A percentile compares a stretch with the other conserved stretches of the same genome.
phyloP scores from a whole-genome alignment of 2,329 filamentous ascomycete genomes.

The Hypoxylon sp. region DNA sequence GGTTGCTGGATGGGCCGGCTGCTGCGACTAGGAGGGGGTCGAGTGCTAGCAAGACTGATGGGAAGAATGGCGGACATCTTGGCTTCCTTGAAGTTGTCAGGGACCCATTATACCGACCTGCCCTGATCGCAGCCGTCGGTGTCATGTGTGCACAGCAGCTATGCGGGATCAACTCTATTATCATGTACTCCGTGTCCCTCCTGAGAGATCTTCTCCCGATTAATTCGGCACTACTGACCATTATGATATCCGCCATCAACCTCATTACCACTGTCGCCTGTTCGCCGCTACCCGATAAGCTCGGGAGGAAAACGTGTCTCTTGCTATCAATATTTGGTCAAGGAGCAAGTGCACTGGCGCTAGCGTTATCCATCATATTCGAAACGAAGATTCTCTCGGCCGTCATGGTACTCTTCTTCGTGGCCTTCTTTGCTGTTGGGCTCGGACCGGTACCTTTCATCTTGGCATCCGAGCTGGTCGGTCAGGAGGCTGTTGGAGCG shows the following conservation, averaged over 20 bases:
- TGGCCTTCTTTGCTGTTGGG: slow-evolving; percentile 88
- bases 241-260: slow-evolving; percentile 87
- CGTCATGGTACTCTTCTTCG: slow-evolving; percentile 82
- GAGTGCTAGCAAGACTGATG: slow-evolving; percentile 37
- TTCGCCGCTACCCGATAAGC: slow-evolving; percentile 84
- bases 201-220: slow-evolving; percentile 82
- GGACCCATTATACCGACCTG: slow-evolving; percentile 73
- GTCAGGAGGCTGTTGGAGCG: slow-evolving; percentile 87
- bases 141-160: slow-evolving; percentile 95
- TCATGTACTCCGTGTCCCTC: slow-evolving; percentile 97
- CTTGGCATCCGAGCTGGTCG: slow-evolving; percentile 88
- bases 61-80: slow-evolving; percentile 52
- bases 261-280: slow-evolving; percentile 82
- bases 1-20: slow-evolving; percentile 63
- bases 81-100: slow-evolving; percentile 72
- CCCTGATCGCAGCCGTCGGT: slow-evolving; percentile 83
- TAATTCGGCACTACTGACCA: slow-evolving; percentile 83
- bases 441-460: slow-evolving; percentile 96
- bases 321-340: slow-evolving; percentile 85
- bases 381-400: slow-evolving; percentile 79
- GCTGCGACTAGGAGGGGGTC: slow-evolving; percentile 38
- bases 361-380: slow-evolving; percentile 82
- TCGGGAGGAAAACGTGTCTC: slow-evolving; percentile 87
- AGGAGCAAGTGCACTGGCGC: slow-evolving; percentile 76
- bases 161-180: slow-evolving; percentile 93